A percentile compares a stretch with the other conserved stretches of the same genome.
These are phyloP conservation scores for Cercospora zeae-maydis DNA, from an alignment of 2,329 filamentous ascomycete species.

Conservation along the genomic window DNA sequence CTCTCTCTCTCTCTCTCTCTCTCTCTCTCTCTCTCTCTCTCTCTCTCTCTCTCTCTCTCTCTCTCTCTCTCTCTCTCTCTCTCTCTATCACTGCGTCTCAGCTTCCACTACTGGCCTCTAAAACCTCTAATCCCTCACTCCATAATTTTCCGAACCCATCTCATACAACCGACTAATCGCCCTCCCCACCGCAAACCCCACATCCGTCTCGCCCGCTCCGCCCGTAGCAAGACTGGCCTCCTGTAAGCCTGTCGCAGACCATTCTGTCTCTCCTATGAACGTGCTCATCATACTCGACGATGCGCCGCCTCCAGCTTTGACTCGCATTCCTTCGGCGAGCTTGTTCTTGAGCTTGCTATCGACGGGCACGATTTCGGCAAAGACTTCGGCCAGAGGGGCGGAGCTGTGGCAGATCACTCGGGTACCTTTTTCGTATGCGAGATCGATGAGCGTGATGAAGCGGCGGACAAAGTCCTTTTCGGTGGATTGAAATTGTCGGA, in stretches of 20 bases:
- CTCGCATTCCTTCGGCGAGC: constrained; percentile 21
- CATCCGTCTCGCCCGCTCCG: constrained; percentile 33
- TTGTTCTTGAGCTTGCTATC: constrained; percentile 16
- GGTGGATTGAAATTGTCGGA: constrained; percentile 18
- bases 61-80: no score
- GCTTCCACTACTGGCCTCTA: neutral
- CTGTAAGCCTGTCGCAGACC: constrained; percentile 30
- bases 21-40: no score
- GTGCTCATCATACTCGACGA: constrained; percentile 32
- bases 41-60: no score
- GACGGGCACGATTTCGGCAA: constrained; percentile 26
- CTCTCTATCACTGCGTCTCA: neutral
- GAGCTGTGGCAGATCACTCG: constrained; percentile 52
- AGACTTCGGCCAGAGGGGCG: constrained; percentile 27
- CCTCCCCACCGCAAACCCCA: constrained; percentile 30
- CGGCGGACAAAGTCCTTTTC: constrained; percentile 59
- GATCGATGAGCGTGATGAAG: constrained; percentile 74
- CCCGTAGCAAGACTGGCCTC: constrained; percentile 29
- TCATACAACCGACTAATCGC: constrained; percentile 30
- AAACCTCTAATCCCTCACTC: constrained; percentile 1
- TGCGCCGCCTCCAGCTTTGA: constrained; percentile 29
- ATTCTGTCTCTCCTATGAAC: constrained; percentile 32
- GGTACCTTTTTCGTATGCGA: constrained; percentile 71
- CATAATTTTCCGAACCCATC: constrained; percentile 28
- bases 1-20: no score